Conservation (phyloP, 305 asterid species). For the Petunia hybrid region DNA sequence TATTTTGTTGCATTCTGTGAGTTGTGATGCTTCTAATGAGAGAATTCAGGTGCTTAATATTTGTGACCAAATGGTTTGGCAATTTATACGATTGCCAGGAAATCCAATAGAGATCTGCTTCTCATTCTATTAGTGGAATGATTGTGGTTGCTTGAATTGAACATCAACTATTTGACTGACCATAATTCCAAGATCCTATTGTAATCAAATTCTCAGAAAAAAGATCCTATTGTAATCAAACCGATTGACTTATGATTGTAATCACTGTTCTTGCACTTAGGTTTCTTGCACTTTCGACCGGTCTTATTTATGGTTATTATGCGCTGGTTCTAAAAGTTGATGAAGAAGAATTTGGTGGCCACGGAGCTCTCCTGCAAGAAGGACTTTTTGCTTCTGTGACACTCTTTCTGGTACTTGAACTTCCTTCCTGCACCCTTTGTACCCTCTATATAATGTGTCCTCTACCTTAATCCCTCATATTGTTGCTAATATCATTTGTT, state of each 20-base stretch:
- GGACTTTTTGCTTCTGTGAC: conserved; percentile 90
- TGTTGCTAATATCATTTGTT: conserved; percentile 22
- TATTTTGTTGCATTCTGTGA: background rate
- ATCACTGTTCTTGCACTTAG: conserved; percentile 40
- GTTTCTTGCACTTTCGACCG: conserved; percentile 79
- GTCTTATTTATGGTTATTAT: conserved; percentile 82
- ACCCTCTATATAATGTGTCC: background rate
- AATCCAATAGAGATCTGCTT: conserved; percentile 10
- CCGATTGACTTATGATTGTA: background rate
- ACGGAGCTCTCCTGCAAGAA: conserved; percentile 93
- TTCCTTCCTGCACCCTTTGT: conserved; percentile 5
- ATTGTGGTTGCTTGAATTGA: conserved; percentile 4
- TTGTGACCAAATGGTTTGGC: background rate
- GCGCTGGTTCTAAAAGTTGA: conserved; percentile 76
- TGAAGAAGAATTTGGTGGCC: conserved; percentile 99
- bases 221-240: background rate
- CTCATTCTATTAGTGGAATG: conserved; percentile 7
- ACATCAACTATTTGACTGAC: conserved; percentile 19
- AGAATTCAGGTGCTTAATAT: background rate
- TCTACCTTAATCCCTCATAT: background rate
- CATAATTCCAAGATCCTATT: background rate
- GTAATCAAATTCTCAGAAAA: background rate
- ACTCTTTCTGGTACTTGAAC: conserved; percentile 75
- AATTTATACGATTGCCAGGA: background rate
- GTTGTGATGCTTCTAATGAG: background rate